Base-by-base conservation (phyloP, 2,329 filamentous ascomycete species). In the Fusarium virguliforme region DNA sequence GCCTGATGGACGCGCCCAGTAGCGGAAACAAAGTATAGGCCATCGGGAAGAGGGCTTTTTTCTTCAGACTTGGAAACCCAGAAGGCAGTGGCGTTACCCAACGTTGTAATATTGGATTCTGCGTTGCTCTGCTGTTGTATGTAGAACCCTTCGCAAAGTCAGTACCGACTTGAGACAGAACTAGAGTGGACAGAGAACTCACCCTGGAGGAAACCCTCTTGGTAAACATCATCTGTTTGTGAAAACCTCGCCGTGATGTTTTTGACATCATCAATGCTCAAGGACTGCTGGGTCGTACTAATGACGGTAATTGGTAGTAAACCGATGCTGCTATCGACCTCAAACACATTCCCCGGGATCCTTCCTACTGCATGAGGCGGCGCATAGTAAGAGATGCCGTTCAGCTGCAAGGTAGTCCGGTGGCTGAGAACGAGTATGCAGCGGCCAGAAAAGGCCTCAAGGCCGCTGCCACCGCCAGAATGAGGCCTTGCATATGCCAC, bases 351-450 rank as follows among this genome's bases (percentile, higher is more conserved):
- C 6, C 10, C 22, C 3, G 48, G 4, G 4, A 51, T 2, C 13
- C 22, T 24, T 22, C 30, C 30, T 6, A 34, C 48, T 32, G 18
- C n/a, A 35, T 53, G n/a, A 32, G 48, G 48, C 1, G 48, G 30
- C 0, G 34, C 10, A 7, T 53, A 53, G 48, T 53, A 53, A 34
- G 48, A 3, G 4, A 53, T 35, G 48, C n/a, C 48, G 18, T 53
- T 53, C n/a, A 53, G 48, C 30, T 53, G 48, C n/a, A 53, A 5
- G 30, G 48, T 53, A n/a, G 30, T 30, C 13, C 48, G 3, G 48
- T 35, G 48, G 10, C 6, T 22, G 30, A 53, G 34, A 53, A 15
- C 10, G 48, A 32, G 34, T 53, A 53, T 53, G 48, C 18, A 35
- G 12, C 7, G 48, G 5, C 30, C 10, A 35, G 0, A 32, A 35